These are phyloP conservation scores for Cicer yamashitae DNA, from an alignment of 306 rosid species.

Conservation along the genomic window DNA sequence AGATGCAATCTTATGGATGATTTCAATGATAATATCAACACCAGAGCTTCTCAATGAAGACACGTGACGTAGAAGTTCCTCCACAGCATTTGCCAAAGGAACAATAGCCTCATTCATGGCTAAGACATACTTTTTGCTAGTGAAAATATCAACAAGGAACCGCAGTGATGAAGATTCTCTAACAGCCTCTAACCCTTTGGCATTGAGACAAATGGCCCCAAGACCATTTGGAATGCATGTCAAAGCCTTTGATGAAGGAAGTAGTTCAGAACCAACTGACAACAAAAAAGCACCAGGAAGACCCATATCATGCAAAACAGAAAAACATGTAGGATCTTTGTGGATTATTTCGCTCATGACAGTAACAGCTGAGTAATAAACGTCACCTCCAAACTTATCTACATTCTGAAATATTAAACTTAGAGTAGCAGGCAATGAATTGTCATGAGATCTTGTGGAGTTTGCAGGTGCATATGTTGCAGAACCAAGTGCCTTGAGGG, in stretches of 20 bases:
- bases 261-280: slow-evolving; percentile 77
- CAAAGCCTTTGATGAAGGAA: slow-evolving; percentile 93
- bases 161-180: slow-evolving; percentile 75
- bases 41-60: slow-evolving; percentile 84
- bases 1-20: slow-evolving; percentile 77
- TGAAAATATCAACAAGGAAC: slow-evolving; percentile 86
- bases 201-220: slow-evolving; percentile 95
- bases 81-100: slow-evolving; percentile 93
- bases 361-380: slow-evolving; percentile 93
- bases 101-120: slow-evolving; percentile 97
- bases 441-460: slow-evolving; percentile 73
- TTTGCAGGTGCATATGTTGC: slow-evolving; percentile 85
- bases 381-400: slow-evolving; percentile 93
- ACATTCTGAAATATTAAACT: slow-evolving; percentile 70
- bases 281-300: slow-evolving; percentile 90
- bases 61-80: slow-evolving; percentile 96
- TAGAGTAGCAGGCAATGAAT: slow-evolving; percentile 74
- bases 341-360: slow-evolving; percentile 97
- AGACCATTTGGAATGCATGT: slow-evolving; percentile 95
- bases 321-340: slow-evolving; percentile 91
- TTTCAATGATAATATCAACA: slow-evolving; percentile 90
- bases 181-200: slow-evolving; percentile 92
- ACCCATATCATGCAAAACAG: slow-evolving; percentile 90
- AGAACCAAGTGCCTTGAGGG: slow-evolving; percentile 93
- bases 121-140: slow-evolving; percentile 81